Conservation (phyloP, 2,329 filamentous ascomycete genomes). For the Colletotrichum sp. region DNA sequence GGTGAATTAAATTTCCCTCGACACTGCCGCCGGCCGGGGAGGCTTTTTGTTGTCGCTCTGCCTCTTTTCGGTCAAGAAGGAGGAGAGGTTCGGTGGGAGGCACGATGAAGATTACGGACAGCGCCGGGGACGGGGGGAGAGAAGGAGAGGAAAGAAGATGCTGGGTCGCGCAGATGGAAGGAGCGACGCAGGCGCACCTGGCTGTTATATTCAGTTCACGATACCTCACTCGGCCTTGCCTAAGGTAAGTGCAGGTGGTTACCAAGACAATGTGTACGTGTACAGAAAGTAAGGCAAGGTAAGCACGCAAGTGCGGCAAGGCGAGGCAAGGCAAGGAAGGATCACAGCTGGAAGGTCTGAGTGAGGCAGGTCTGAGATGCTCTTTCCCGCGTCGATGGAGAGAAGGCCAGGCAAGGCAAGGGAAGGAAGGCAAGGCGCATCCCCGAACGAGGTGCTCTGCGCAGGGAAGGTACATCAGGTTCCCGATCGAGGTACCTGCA, state of each 20-base stretch:
- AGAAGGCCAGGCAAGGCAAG: background rate
- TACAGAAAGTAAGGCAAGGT: background rate
- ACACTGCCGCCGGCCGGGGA: slow-evolving; percentile 11
- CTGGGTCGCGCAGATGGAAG: background rate
- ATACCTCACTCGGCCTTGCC: background rate
- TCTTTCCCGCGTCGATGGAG: background rate
- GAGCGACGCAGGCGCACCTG: background rate
- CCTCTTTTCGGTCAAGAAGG: background rate
- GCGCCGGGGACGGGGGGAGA: background rate
- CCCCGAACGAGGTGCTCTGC: background rate
- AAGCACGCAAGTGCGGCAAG: background rate
- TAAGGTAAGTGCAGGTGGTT: background rate
- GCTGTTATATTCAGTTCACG: slow-evolving; percentile 7
- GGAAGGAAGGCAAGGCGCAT: background rate
- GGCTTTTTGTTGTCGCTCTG: background rate
- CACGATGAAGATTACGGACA: background rate
- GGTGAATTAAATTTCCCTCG: slow-evolving; percentile 3
- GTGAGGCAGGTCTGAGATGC: background rate
- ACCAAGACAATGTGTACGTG: background rate
- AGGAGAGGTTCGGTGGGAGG: background rate
- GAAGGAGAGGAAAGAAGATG: background rate
- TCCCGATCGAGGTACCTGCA: background rate
- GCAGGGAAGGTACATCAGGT: background rate
- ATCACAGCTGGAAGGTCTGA: background rate
- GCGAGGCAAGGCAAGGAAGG: background rate